Percentiles rank a stretch among this genome's conserved stretches.
Evolutionary conservation across 345 rosid genomes (phyloP).

Genomic region (Eucalyptus coolabah): DNA sequence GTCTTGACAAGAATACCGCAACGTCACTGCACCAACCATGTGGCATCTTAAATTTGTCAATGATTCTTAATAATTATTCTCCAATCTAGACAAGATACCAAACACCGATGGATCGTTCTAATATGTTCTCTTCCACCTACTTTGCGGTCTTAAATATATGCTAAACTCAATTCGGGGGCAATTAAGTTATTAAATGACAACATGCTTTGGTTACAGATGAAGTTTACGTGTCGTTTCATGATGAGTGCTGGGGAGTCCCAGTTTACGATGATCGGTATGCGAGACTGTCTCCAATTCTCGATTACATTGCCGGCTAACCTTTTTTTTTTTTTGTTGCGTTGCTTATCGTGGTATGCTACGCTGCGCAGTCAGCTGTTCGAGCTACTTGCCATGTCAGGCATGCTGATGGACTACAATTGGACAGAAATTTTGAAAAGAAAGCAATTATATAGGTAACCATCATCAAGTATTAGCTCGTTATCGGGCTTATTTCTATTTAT

Average conservation of each 20-base stretch:
- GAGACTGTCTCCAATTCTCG: too few species aligned
- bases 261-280: conserved; percentile 88
- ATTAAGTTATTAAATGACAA: neutral
- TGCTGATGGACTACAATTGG: conserved; percentile 99
- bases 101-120: neutral
- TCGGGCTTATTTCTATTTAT: neutral
- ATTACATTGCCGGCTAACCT: neutral
- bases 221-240: conserved; percentile 84
- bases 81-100: neutral
- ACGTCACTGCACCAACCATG: neutral
- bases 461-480: neutral
- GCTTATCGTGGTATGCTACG: neutral
- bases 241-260: conserved; percentile 95
- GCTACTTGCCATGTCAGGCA: conserved; percentile 78
- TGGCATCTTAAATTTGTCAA: neutral
- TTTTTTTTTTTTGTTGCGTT: neutral
- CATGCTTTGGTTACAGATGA: conserved; percentile 33
- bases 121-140: neutral
- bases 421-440: conserved; percentile 82
- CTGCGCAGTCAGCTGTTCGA: conserved; percentile 71
- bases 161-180: neutral
- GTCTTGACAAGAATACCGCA: neutral
- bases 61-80: neutral
- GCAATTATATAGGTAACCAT: conserved; percentile 46
- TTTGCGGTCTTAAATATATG: neutral